Evolutionary conservation across 768 basidiomycete genomes (phyloP), one percentile per base, ranked within the genome.

Genomic region (Termitomyces sp.): DNA sequence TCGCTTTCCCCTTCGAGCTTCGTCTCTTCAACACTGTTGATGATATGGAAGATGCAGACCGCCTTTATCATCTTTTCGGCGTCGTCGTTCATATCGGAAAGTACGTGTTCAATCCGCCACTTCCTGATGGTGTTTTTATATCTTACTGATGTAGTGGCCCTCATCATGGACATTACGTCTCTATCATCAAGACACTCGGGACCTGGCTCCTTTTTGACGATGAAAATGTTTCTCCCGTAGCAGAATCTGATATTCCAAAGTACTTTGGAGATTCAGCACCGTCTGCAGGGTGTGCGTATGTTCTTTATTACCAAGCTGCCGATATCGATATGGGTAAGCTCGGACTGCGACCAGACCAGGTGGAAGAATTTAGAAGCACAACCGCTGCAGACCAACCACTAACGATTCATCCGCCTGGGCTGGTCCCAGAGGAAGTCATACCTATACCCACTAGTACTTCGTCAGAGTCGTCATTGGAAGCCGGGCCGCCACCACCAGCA

Each of bases 71-170:
- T 68, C 81, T 99, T 25, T 98, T 95, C 68, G 94, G 92, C 13
- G 92, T 98, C 54, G 95, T 99, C 32, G 93, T 99, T n/a, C 97
- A 99, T 72, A 95, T 99, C 60, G 97, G 97, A 80, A 90, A 84
- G 95, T 96, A 71, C 66, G 92, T 85, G 7, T 18, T 18, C 35
- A 11, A 38, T 38, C 22, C 5, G 10, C 15, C 16, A 36, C 12
- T 22, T 23, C 20, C 7, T 27, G 22, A 36, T 44, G 7, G 16
- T 33, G 10, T 18, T 16, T 38, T 31, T 12, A 7, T 13, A 16
- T 29, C 33, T 48, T 53, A 58, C 56, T 44, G 59, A 39, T 52
- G 27, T 58, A 97, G 95, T 64, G 96, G 96, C 5, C 94, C 94
- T n/a, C 89, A 97, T 67, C 97, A 98, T 64, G 97, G 97, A 0